Conservation (phyloP, 306 rosid genomes). For the Cucurbita moschata region DNA sequence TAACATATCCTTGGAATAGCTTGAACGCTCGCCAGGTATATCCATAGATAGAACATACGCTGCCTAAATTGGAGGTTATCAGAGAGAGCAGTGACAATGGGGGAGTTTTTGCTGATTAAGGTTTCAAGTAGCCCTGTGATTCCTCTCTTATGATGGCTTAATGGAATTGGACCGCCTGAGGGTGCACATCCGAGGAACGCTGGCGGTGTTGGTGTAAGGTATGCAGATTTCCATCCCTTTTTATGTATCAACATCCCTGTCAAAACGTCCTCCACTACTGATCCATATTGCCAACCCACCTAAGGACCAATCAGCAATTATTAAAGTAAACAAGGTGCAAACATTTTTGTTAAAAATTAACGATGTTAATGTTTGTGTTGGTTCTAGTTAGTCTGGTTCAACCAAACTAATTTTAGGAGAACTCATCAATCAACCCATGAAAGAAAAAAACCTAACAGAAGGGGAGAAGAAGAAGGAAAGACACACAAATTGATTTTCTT, state of each 20-base stretch:
- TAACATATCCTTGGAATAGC: constrained; percentile 30
- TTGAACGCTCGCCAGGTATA: constrained; percentile 17
- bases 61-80: constrained; percentile 34
- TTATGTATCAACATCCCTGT: constrained; percentile 21
- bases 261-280: constrained; percentile 17
- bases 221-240: constrained; percentile 15
- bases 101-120: constrained; percentile 27
- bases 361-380: too few relatives aligned
- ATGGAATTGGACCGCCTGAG: constrained; percentile 19
- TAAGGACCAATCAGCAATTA: not conserved
- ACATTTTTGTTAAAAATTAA: too few relatives aligned
- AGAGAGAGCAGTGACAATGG: constrained; percentile 22
- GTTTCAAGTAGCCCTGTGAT: constrained; percentile 43
- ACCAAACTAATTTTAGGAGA: too few relatives aligned
- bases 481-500: too few relatives aligned
- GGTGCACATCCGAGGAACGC: constrained; percentile 53
- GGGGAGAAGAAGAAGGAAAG: too few relatives aligned
- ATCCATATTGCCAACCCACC: constrained; percentile 28
- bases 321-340: not conserved
- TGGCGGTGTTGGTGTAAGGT: constrained; percentile 18
- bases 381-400: too few relatives aligned
- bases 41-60: constrained; percentile 31
- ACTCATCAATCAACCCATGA: too few relatives aligned
- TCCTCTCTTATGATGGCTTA: constrained; percentile 62
- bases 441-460: too few relatives aligned